Conservation (phyloP, 2,329 filamentous ascomycete species). For the Apiospora arundinis region DNA sequence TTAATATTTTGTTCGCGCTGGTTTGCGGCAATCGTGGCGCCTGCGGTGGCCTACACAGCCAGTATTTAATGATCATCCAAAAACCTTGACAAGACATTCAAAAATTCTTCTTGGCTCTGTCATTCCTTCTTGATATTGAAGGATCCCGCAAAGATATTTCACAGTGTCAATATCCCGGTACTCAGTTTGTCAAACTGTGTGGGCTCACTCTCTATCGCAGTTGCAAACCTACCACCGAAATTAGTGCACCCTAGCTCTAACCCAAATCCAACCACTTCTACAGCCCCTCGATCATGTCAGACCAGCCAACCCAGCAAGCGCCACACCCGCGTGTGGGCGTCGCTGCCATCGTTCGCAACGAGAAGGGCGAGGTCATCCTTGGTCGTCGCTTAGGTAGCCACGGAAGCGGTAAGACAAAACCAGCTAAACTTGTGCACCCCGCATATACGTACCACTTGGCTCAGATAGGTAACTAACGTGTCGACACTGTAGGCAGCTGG, state of each 20-base stretch:
- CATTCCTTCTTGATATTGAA: no score
- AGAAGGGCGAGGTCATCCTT: slow-evolving; percentile 51
- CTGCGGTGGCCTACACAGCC: background rate
- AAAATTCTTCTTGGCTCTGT: no score
- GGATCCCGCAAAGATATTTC: background rate
- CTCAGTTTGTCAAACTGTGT: background rate
- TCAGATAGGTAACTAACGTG: background rate
- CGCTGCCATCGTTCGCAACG: slow-evolving; percentile 52
- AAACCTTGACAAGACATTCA: no score
- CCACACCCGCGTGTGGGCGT: slow-evolving; percentile 54
- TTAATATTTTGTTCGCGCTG: no score
- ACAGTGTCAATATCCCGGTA: background rate
- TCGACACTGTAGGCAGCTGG: slow-evolving; percentile 55
- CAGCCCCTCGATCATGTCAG: background rate
- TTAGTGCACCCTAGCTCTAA: background rate
- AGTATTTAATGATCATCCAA: no score
- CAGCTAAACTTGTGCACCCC: no score
- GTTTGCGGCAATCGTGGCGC: no score
- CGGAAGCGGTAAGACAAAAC: slow-evolving; percentile 49
- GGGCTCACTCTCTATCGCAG: background rate
- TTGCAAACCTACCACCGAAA: background rate
- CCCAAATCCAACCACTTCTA: background rate
- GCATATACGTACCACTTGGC: background rate
- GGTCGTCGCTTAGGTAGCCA: slow-evolving; percentile 57
- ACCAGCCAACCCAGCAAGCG: background rate